A percentile compares a stretch with the other conserved stretches of the same genome.
phyloP scores from a whole-genome alignment of 148 eudicot species.

The Fallopia convolvulus region DNA sequence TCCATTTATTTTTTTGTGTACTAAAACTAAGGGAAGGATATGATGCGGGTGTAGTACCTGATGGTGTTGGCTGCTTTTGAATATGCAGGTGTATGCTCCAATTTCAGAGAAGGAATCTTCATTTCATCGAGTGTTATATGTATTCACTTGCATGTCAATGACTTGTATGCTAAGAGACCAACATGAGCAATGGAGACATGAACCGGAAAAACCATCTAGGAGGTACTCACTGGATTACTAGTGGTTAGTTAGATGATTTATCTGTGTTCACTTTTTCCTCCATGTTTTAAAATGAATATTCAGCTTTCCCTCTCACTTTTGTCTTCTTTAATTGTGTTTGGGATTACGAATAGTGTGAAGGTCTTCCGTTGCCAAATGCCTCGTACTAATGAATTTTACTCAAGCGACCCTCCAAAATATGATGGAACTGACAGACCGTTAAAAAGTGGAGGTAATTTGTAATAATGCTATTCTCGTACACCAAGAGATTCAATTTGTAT shows the following conservation, averaged over 20 bases:
- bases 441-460: conserved; percentile 50
- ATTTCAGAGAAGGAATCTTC: conserved; percentile 51
- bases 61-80: conserved; percentile 13
- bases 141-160: conserved; percentile 88
- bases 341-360: conserved; percentile 51
- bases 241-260: not conserved
- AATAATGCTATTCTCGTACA: not conserved
- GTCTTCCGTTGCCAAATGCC: conserved; percentile 79
- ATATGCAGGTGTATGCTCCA: conserved; percentile 65
- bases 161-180: conserved; percentile 73
- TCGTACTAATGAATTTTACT: conserved; percentile 52
- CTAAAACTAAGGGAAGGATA: not conserved
- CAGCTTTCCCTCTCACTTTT: not conserved
- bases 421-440: conserved; percentile 57
- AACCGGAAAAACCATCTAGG: conserved; percentile 43
- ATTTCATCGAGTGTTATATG: conserved; percentile 65
- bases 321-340: conserved; percentile 10
- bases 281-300: not conserved
- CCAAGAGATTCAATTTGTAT: not conserved
- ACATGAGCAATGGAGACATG: conserved; percentile 83
- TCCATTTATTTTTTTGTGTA: not conserved
- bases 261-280: not conserved
- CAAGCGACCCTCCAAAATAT: conserved; percentile 40
- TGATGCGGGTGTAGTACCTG: not conserved
- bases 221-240: conserved; percentile 34